Evolutionary conservation across 2,329 filamentous ascomycete species (phyloP).

Genomic region (Emergomyces pasteurianus): DNA sequence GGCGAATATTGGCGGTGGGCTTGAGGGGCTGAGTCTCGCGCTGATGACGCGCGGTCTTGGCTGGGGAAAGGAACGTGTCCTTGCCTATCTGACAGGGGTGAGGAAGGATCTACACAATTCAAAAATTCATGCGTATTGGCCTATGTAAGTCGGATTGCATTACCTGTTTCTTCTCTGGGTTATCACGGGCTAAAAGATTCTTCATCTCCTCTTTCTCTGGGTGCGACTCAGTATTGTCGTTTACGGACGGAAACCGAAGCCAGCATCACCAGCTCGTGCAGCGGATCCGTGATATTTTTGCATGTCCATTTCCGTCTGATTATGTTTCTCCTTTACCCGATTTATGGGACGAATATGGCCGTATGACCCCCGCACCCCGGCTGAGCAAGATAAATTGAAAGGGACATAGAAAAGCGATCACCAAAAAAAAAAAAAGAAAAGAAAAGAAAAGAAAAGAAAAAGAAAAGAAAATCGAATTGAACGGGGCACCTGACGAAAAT

Average conservation of each 20-base stretch:
- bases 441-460: too few relatives aligned
- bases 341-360: neutral
- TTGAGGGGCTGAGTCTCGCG: constrained; percentile 12
- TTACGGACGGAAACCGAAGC: constrained; percentile 2
- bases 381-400: too few relatives aligned
- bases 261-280: neutral
- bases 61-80: constrained; percentile 13
- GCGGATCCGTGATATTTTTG: neutral
- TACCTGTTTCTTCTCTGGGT: neutral
- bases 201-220: neutral
- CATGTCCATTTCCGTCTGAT: neutral
- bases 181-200: neutral
- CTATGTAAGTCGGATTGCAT: constrained; percentile 3
- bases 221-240: neutral
- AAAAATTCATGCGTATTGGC: constrained; percentile 14
- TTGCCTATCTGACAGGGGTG: constrained; percentile 11
- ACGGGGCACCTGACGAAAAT: too few relatives aligned
- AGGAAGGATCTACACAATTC: constrained; percentile 12
- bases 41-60: constrained; percentile 12
- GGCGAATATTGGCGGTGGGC: constrained; percentile 10
- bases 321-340: neutral
- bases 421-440: too few relatives aligned
- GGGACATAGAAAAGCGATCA: too few relatives aligned
- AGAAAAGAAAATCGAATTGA: too few relatives aligned
- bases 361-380: too few relatives aligned